Base-by-base conservation (phyloP, 2,329 filamentous ascomycete species). In the Hymenotorrendiella dingleyae region DNA sequence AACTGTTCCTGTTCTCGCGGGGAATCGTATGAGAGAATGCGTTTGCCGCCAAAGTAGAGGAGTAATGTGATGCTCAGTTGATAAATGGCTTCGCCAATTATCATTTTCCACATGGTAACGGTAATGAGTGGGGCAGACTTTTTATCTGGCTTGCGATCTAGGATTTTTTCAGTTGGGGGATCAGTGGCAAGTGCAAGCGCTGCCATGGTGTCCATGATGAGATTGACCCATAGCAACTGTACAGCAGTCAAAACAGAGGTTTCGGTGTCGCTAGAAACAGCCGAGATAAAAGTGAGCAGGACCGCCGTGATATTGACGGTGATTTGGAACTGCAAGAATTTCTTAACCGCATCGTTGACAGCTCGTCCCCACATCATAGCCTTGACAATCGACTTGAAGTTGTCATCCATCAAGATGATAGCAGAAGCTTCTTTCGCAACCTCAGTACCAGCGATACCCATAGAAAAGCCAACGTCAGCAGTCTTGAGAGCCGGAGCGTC, bases 101-200 rank as follows among this genome's bases (percentile, higher is more conserved):
- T 96, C 91, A 97, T 97, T 73, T 97, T 97, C 91, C 91, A 94
- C 91, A 97, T 97, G 14, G 84, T 90, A 24, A 84, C 71, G 1
- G 89, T 94, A 55, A 97, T 93, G 5, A 91, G 70, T 1, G 83
- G 73, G 6, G 83, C 82, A 22, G 77, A 82, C 59, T 88, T 89
- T 3, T 80, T 75, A 45, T 86, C 80, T 1, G 86, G 86, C 58
- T 85, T 85, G 27, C 84, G 76, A 48, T 85, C 67, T n/a, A 87
- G 69, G 43, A 86, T 79, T 49, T 73, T 77, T 47, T 74, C 72
- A 1, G 78, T 82, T 0, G 83, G 83, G n/a, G 82, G 79, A 62
- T 86, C 83, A 2, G 82, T 86, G 4, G 82, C 82, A 34, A 86
- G 72, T 19, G 84, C 84, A n/a, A 88, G 69, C 19, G 84, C 84